Base-by-base conservation (phyloP, 164 flowering plant species). In the Tetracentron sinense region DNA sequence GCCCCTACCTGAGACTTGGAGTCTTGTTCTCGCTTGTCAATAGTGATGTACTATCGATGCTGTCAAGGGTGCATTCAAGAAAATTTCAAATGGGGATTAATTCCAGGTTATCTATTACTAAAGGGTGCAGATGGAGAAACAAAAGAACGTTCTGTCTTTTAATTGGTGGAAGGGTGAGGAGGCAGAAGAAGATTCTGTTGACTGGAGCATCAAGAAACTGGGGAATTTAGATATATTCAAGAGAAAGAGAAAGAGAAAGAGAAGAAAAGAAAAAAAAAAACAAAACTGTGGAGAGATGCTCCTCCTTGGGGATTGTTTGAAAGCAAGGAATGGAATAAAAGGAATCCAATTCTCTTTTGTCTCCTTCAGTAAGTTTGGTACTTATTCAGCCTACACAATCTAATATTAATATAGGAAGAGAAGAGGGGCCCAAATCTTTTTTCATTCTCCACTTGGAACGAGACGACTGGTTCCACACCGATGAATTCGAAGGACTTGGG, bases 331-430 rank as follows among this genome's bases (percentile, higher is more conserved):
- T 81, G 77, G 87, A 79, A 88, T 79, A 76, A 50, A 74, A n/a
- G n/a, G 96, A 78, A 91, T 77, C 77, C 72, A 83, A 86, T 83
- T 72, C 84, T 58, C 26, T 72, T 70, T 74, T 78, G 84, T 84
- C 85, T 75, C 82, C 90, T 83, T 85, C 74, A 42, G 76, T 78
- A 80, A 81, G 88, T 83, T 84, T 82, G 83, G 92, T 75, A 88
- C 90, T 82, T 82, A 82, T 90, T 86, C 90, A 86, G 65, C 82
- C 70, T 72, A 69, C 62, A 76, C 54, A 58, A 66, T 71, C 72
- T 67, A 72, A 65, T 63, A 70, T n/a, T n/a, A n/a, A n/a, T n/a
- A n/a, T n/a, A n/a, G n/a, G n/a, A n/a, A n/a, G 49, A 63, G 56
- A 61, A 47, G 28, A 26, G 51, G 69, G 76, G 76, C 69, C 79